Evolutionary conservation across 441 rosid genomes (phyloP).

Genomic region (Pelargonium cotyledonis): DNA sequence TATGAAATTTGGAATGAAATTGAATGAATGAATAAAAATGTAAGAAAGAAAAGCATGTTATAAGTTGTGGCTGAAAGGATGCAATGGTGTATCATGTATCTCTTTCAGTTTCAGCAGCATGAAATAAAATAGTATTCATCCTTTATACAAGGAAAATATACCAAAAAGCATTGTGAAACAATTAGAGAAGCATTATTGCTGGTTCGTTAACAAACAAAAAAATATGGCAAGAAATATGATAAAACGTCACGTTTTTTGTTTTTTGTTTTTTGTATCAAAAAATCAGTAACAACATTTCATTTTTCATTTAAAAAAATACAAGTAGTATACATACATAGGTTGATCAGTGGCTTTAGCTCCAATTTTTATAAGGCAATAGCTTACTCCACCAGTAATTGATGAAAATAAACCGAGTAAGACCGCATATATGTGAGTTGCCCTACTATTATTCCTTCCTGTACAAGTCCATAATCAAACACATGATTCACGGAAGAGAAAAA

Average conservation of each 20-base stretch:
- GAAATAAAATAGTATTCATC: not conserved
- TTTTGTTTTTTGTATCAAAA: not conserved
- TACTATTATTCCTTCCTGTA: conserved; percentile 12
- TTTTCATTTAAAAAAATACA: conserved; percentile 7
- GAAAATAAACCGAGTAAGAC: conserved; percentile 60
- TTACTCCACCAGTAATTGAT: conserved; percentile 72
- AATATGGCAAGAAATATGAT: not conserved
- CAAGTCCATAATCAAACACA: not conserved
- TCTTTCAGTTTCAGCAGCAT: not conserved
- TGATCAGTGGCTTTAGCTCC: conserved; percentile 80
- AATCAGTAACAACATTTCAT: not conserved
- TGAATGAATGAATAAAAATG: conserved; percentile 6
- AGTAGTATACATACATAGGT: conserved; percentile 57
- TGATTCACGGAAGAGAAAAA: not conserved
- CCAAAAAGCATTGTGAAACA: not conserved
- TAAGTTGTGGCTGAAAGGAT: conserved; percentile 1
- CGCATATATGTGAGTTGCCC: conserved; percentile 39
- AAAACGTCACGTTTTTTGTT: not conserved
- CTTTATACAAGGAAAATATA: not conserved
- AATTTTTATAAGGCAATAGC: conserved; percentile 67
- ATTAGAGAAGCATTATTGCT: not conserved
- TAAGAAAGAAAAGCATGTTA: conserved; percentile 10
- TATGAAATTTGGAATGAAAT: too few relatives aligned
- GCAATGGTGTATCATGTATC: not conserved
- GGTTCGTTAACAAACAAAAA: too few relatives aligned